phyloP scores from a whole-genome alignment of 164 flowering plant species.

The Platanus orientalis region DNA sequence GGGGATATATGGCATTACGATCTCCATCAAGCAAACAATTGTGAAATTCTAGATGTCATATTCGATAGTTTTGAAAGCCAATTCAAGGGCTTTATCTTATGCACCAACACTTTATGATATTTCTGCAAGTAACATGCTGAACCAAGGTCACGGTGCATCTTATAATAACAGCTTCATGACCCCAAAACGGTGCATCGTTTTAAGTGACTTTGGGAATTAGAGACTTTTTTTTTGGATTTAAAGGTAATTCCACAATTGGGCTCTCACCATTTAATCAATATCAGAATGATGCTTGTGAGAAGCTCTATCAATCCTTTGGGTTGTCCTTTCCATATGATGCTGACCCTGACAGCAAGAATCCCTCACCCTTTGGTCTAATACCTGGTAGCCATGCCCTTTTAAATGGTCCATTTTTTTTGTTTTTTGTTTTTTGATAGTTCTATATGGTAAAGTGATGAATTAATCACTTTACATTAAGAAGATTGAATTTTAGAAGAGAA shows the following conservation, averaged over 20 bases:
- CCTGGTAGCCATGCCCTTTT: constrained; percentile 72
- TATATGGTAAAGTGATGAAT: too few species aligned
- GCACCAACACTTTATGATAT: constrained; percentile 42
- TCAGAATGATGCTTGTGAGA: constrained; percentile 34
- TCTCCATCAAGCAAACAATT: constrained; percentile 33
- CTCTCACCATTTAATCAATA: constrained; percentile 34
- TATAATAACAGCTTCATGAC: constrained; percentile 33
- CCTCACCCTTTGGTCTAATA: constrained; percentile 20
- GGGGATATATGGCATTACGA: constrained; percentile 35
- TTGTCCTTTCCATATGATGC: constrained; percentile 36
- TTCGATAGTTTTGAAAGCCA: constrained; percentile 47
- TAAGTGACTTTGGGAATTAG: constrained; percentile 54
- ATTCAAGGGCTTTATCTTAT: constrained; percentile 35
- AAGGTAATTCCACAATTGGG: constrained; percentile 24
- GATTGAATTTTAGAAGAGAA: too few species aligned
- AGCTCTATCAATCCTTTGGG: constrained; percentile 38
- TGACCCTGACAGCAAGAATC: constrained; percentile 17
- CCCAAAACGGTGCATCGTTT: constrained; percentile 31
- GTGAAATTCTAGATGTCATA: constrained; percentile 51
- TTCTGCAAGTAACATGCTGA: constrained; percentile 36
- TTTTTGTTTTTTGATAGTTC: too few species aligned
- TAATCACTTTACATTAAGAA: too few species aligned
- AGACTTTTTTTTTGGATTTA: constrained; percentile 29
- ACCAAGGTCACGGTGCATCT: constrained; percentile 40
- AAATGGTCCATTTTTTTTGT: constrained; percentile 84